Percentiles rank a stretch among this genome's conserved stretches.
phyloP scores from a whole-genome alignment of 768 basidiomycete species.

The Boletus bicolor region DNA sequence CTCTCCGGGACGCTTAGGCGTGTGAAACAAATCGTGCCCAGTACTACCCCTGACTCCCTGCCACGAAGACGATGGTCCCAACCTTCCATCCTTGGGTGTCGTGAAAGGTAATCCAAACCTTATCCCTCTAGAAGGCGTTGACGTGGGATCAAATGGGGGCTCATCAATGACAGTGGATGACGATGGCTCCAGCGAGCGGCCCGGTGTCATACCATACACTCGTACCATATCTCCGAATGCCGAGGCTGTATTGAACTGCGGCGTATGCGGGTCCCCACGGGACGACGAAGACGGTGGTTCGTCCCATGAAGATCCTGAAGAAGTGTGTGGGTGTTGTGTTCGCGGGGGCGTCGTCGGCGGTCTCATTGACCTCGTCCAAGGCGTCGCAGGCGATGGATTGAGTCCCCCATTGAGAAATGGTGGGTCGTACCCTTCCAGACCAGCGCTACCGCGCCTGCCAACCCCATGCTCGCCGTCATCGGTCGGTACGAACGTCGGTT shows the following conservation, averaged over 20 bases:
- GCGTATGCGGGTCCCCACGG: constrained; percentile 53
- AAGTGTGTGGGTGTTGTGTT: constrained; percentile 24
- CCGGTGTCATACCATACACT: constrained; percentile 39
- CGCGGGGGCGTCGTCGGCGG: constrained; percentile 51
- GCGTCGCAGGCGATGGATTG: constrained; percentile 53
- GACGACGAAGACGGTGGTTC: constrained; percentile 43
- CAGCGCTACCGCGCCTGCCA: constrained; percentile 3
- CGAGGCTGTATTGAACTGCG: constrained; percentile 36
- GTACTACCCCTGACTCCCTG: constrained; percentile 33
- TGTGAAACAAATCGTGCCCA: constrained; percentile 47
- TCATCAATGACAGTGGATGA: constrained; percentile 39
- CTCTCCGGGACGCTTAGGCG: constrained; percentile 42
- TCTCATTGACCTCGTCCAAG: constrained; percentile 41
- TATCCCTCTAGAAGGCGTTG: constrained; percentile 79
- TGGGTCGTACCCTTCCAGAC: constrained; percentile 45
- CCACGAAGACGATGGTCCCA: constrained; percentile 27
- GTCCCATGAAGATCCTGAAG: constrained; percentile 43
- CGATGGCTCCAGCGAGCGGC: constrained; percentile 33
- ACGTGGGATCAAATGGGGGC: constrained; percentile 70
- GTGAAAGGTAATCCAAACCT: constrained; percentile 55
- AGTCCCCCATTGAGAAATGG: constrained; percentile 55
- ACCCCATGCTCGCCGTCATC: constrained; percentile 40
- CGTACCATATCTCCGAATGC: constrained; percentile 35
- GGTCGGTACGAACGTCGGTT: constrained; percentile 70
- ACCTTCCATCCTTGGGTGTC: constrained; percentile 59